Evolutionary conservation across 2,329 filamentous ascomycete species (phyloP), one percentile per base, ranked within the genome.

Genomic region (Phaeosphaeriaceae sp.): DNA sequence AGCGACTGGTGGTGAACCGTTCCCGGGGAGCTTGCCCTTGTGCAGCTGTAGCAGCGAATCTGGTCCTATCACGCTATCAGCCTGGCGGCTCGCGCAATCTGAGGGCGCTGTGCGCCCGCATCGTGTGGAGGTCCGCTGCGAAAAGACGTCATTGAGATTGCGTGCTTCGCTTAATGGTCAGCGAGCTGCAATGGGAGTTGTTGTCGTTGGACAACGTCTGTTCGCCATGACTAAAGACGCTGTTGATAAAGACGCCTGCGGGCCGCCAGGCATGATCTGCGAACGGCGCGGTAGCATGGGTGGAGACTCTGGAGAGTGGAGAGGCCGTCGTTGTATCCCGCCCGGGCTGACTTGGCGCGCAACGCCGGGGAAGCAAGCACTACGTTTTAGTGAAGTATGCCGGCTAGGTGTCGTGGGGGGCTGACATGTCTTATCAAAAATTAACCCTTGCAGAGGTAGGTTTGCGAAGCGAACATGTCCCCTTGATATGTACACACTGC

Each of bases 81-180:
- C 31, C 44, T 51, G 52, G 46, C 53, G 46, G 53, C 47, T 65
- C 54, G 36, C 55, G 57, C 62, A 57, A 65, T 65, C 48, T 20
- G 52, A 21, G 42, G 19, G 42, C 19, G 42, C 19, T 10, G 9
- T 11, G 10, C 42, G 19, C 19, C 42, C 21, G 42, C 42, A 21
- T 45, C 7, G 42, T 45, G 42, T 45, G 42, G 42, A 20, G 17
- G 40, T 7, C 7, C 6, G 17, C 17, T 42, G 42, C n/a, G 21
- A 10, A 45, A 10, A 11, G 42, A 45, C 42, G 42, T 45, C 42
- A 45, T 45, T 20, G 7, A 45, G 11, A 22, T 22, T 45, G 42
- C 21, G 42, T 22, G 21, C 17, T 22, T 45, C 42, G 42, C 42
- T 36, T 45, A 45, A 21, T 20, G 42, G 9, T 11, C 21, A 21